Evolutionary conservation across 495 filamentous ascomycete genomes (phyloP), one percentile per base, ranked within the genome.

Genomic region (Amphirosellinia nigrospora): DNA sequence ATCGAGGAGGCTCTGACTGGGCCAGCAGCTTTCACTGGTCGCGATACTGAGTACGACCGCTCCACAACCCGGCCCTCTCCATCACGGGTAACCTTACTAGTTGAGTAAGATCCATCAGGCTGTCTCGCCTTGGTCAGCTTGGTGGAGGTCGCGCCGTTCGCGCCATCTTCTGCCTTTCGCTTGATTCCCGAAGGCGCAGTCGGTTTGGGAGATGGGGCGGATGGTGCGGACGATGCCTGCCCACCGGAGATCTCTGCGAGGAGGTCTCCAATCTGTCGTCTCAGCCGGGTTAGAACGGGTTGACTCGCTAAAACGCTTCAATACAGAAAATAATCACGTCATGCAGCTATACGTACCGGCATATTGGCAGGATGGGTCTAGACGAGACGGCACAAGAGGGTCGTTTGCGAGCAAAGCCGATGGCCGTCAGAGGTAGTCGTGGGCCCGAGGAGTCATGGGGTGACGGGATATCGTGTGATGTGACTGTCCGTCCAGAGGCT

Each of bases 161-260:
- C 67, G 55, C 84, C 81, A 66, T 86, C 82, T 32, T 86, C 85
- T 34, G 85, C 82, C 70, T 87, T 88, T 73, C 86, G 85, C 77
- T 88, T 87, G 3, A 80, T 70, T 16, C 70, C 63, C 32, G 64
- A 64, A 3, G 77, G 69, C 74, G 77, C 26, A 50, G 78, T 64
- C 65, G 72, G n/a, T 46, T 72, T 66, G 9, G 70, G 70, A 5
- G 75, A 56, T 4, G 52, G 52, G 15, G 52, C 56, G 4, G 58
- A 77, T 38, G 81, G 69, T 26, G 81, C 77, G 23, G 81, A 71
- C 21, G 74, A 68, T 23, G 82, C 71, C 72, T 82, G 73, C 21
- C 82, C 85, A 66, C 86, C 86, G 43, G 79, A 83, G 69, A 88
- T 88, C 72, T 84, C 82, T 64, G 86, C 86, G 45, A 88, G 82